phyloP scores from a whole-genome alignment of 1,139 yeast genomes.

The Chernovozyma aurita region DNA sequence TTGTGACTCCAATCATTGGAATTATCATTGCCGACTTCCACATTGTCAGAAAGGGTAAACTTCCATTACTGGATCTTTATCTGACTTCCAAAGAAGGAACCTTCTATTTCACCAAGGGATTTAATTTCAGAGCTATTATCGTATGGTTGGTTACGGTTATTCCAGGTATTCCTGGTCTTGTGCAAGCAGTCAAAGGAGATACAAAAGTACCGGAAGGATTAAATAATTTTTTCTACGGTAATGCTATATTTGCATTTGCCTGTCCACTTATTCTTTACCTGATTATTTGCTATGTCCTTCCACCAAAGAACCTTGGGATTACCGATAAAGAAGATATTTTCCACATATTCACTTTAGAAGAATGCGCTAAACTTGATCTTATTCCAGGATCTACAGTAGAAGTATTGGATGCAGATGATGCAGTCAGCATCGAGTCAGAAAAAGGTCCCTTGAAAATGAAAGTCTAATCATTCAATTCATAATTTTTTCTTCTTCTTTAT shows the following conservation, averaged over 20 bases:
- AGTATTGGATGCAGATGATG: constrained; percentile 3
- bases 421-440: neutral
- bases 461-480: no score
- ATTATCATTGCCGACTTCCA: constrained; percentile 13
- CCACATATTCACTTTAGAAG: constrained; percentile 14
- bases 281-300: constrained; percentile 29
- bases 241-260: constrained; percentile 33
- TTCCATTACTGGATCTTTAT: constrained; percentile 14
- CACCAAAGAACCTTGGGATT: constrained; percentile 16
- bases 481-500: no score
- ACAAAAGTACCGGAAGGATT: constrained; percentile 22
- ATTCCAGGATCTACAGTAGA: constrained; percentile 4
- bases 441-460: no score
- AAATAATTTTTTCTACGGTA: constrained; percentile 36
- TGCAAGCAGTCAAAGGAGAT: constrained; percentile 3
- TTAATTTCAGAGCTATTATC: constrained; percentile 27
- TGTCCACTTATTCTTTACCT: constrained; percentile 35
- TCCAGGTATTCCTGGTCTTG: constrained; percentile 16
- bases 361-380: constrained; percentile 10
- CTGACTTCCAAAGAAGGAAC: constrained; percentile 9
- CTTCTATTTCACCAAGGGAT: constrained; percentile 24
- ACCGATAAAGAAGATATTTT: constrained; percentile 15
- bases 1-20: constrained; percentile 16
- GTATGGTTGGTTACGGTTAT: constrained; percentile 20
- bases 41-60: constrained; percentile 10